phyloP scores from a whole-genome alignment of 2,329 filamentous ascomycete genomes.

The Sporothrix humicola region DNA sequence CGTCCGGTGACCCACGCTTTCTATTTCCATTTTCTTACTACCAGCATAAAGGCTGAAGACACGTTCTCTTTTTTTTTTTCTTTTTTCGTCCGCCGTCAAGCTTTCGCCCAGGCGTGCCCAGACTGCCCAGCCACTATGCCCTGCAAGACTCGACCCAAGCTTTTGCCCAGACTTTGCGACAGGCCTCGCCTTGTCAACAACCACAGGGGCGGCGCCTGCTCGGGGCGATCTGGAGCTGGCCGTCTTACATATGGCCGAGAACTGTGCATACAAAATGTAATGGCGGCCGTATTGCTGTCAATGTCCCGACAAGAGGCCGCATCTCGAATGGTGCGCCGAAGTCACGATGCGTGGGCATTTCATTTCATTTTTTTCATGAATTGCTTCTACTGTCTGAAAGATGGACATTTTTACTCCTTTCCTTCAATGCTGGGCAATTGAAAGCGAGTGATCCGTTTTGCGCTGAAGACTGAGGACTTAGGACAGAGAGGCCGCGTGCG shows the following conservation, averaged over 20 bases:
- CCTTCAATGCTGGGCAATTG: neutral
- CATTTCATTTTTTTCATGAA: neutral
- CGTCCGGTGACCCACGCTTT: neutral
- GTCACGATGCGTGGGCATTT: no score
- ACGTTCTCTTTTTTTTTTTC: neutral
- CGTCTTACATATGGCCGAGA: no score
- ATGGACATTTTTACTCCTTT: neutral
- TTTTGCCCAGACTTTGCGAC: neutral
- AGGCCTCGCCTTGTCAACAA: neutral
- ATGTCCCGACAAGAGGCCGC: no score
- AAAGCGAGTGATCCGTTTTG: no score
- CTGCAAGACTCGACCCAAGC: neutral
- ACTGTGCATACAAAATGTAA: no score
- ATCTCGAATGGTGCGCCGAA: no score
- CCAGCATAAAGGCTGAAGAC: neutral
- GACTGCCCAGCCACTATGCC: neutral
- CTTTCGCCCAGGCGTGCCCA: conserved; percentile 7
- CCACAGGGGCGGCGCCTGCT: neutral
- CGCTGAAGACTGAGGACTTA: neutral
- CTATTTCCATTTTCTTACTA: neutral
- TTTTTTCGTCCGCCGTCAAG: neutral
- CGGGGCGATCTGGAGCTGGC: neutral
- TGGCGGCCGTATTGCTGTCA: no score
- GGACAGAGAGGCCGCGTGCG: neutral
- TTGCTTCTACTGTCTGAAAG: neutral